These are phyloP conservation scores for Phytophthora sp. DNA, from an alignment of 352 stramenopile genomes.

Conservation along the genomic window DNA sequence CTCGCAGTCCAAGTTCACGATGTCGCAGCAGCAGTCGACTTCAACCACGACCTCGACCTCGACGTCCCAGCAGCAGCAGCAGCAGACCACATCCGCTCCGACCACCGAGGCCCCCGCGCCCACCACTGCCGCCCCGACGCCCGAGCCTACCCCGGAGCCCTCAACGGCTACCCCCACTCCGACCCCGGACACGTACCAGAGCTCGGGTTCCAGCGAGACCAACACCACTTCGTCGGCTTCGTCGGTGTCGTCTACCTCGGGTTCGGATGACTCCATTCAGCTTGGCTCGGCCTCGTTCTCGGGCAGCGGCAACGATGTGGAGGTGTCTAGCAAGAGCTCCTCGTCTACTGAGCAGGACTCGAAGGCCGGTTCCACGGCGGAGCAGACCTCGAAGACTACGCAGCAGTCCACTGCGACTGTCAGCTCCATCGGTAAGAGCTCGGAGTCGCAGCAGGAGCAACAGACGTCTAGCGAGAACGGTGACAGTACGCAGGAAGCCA, in stretches of 20 bases:
- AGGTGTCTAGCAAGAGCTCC: conserved; percentile 19
- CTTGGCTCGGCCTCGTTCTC: conserved; percentile 13
- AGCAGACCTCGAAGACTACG: conserved; percentile 23
- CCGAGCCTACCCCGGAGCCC: conserved; percentile 10
- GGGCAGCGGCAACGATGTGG: conserved; percentile 20
- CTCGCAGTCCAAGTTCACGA: conserved; percentile 61
- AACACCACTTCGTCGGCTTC: conserved; percentile 15
- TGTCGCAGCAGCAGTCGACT: conserved; percentile 27
- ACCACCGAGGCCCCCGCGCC: conserved; percentile 1
- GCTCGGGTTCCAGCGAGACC: conserved; percentile 13
- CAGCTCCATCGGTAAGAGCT: conserved; percentile 33
- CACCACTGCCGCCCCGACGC: conserved; percentile 9
- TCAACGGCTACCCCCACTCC: conserved; percentile 9
- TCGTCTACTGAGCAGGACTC: conserved; percentile 17
- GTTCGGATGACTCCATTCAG: conserved; percentile 14
- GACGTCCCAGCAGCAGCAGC: conserved; percentile 27
- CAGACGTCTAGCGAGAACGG: conserved; percentile 29
- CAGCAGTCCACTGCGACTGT: conserved; percentile 22
- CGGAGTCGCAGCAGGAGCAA: conserved; percentile 26
- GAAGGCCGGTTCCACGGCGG: conserved; percentile 22
- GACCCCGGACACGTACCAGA: conserved; percentile 24
- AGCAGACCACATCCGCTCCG: conserved; percentile 5
- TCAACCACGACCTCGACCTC: conserved; percentile 3
- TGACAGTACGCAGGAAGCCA: conserved; percentile 37
- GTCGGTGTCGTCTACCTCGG: conserved; percentile 12